Conservation (phyloP, 768 basidiomycete genomes). For the Amanita exitialis region DNA sequence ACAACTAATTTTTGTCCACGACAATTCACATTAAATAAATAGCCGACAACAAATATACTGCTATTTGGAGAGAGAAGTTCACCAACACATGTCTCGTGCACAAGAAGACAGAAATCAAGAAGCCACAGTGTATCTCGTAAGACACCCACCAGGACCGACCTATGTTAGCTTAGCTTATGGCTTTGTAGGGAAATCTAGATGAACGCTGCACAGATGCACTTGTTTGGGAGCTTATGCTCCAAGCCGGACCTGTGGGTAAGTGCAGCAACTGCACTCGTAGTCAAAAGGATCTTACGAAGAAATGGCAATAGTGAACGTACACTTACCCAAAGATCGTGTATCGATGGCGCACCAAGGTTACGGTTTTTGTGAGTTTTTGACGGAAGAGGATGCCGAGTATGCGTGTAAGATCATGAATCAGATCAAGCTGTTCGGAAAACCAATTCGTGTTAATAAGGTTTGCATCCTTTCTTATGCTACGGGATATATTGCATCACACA, state of each 20-base stretch:
- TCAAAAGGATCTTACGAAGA: background rate
- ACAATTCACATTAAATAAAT: background rate
- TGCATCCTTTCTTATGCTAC: conserved; percentile 17
- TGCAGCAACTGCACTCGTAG: conserved; percentile 10
- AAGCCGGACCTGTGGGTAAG: conserved; percentile 97
- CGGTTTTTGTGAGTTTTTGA: conserved; percentile 98
- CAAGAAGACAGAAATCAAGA: conserved; percentile 90
- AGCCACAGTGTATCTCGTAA: conserved; percentile 79
- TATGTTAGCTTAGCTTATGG: conserved; percentile 4
- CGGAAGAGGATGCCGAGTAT: conserved; percentile 98
- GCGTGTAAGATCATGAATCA: conserved; percentile 99
- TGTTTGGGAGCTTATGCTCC: conserved; percentile 97
- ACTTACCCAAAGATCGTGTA: conserved; percentile 96
- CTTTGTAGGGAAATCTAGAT: conserved; percentile 83
- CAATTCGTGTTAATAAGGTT: conserved; percentile 97
- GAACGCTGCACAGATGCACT: conserved; percentile 91
- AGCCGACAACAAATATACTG: background rate
- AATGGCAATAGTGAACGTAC: conserved; percentile 74
- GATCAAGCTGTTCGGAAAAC: conserved; percentile 98
- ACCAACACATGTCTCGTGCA: conserved; percentile 66
- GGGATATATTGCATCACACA: conserved; percentile 10
- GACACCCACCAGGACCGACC: conserved; percentile 5
- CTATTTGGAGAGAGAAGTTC: too few species aligned
- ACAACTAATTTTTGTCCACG: background rate
- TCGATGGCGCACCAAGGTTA: conserved; percentile 99